These are phyloP conservation scores for Phytophthora colocasiae DNA, from an alignment of 352 stramenopile genomes.

Conservation along the genomic window DNA sequence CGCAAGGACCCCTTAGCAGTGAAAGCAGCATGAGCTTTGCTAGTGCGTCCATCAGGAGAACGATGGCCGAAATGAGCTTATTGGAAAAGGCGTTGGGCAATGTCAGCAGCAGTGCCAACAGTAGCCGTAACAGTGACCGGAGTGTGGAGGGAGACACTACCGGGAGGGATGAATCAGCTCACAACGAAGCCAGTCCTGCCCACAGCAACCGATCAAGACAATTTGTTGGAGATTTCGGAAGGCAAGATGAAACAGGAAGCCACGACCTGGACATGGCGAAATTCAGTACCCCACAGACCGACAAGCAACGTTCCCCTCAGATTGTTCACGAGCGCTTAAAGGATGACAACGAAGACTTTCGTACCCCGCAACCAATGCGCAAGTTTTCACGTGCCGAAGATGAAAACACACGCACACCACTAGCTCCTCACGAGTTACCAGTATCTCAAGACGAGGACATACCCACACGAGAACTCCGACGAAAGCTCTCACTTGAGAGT, in stretches of 20 bases:
- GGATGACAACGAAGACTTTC: conserved; percentile 4
- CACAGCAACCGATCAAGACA: conserved; percentile 2
- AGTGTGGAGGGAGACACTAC: conserved; percentile 5
- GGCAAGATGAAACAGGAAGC: conserved; percentile 7
- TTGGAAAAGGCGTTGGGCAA: conserved; percentile 73
- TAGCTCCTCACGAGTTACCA: neutral
- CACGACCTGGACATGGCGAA: conserved; percentile 3
- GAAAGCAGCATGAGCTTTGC: conserved; percentile 57
- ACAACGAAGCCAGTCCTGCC: conserved; percentile 6
- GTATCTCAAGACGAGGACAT: neutral
- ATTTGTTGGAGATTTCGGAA: neutral
- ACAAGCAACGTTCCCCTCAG: conserved; percentile 2
- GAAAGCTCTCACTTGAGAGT: conserved; percentile 4
- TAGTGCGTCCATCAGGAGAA: conserved; percentile 52
- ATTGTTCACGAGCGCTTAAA: neutral
- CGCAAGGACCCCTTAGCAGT: conserved; percentile 27
- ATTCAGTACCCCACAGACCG: conserved; percentile 7
- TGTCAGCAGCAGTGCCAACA: conserved; percentile 69
- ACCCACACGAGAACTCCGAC: neutral
- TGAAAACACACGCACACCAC: conserved; percentile 3
- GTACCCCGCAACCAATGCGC: conserved; percentile 1
- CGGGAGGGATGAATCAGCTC: conserved; percentile 5
- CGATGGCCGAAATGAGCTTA: conserved; percentile 68
- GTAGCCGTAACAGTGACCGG: conserved; percentile 17
- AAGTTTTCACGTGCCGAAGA: conserved; percentile 1